These are phyloP conservation scores for Trypanosoma mega DNA, from an alignment of 208 protist genomes.

Conservation along the genomic window DNA sequence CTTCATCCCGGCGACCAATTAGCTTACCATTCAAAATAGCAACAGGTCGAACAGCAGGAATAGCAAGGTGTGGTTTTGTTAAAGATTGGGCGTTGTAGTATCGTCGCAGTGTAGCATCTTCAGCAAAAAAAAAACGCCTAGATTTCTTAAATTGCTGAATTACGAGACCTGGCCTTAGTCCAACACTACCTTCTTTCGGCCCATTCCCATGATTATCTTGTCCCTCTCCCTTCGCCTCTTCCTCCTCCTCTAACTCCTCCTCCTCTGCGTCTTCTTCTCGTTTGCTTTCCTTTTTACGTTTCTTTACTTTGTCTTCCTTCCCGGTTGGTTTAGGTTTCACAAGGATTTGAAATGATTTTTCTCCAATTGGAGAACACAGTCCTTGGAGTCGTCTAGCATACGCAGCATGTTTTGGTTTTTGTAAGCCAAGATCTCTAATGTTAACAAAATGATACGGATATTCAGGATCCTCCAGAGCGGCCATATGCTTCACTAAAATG, in stretches of 20 bases:
- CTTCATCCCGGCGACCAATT: constrained; percentile 75
- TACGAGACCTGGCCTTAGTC: neutral
- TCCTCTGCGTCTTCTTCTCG: constrained; percentile 5
- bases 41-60: constrained; percentile 76
- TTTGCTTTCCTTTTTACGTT: neutral
- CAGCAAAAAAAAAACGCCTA: constrained; percentile 62
- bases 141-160: constrained; percentile 10
- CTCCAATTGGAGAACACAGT: constrained; percentile 34
- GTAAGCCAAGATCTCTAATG: constrained; percentile 54
- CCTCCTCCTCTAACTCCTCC: neutral
- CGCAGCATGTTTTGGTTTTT: constrained; percentile 46
- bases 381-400: constrained; percentile 21
- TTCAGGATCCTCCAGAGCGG: constrained; percentile 57
- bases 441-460: constrained; percentile 91
- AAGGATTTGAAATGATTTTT: constrained; percentile 19
- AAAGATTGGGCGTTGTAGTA: constrained; percentile 86
- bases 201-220: neutral
- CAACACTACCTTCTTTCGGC: neutral
- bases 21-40: constrained; percentile 81
- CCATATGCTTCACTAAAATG: constrained; percentile 83
- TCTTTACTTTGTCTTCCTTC: neutral
- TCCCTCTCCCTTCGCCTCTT: neutral
- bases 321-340: neutral
- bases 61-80: constrained; percentile 67
- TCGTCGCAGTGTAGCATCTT: constrained; percentile 80